Base-by-base conservation (phyloP, 2,329 filamentous ascomycete genomes). In the Xylariomycetidae sp. region DNA sequence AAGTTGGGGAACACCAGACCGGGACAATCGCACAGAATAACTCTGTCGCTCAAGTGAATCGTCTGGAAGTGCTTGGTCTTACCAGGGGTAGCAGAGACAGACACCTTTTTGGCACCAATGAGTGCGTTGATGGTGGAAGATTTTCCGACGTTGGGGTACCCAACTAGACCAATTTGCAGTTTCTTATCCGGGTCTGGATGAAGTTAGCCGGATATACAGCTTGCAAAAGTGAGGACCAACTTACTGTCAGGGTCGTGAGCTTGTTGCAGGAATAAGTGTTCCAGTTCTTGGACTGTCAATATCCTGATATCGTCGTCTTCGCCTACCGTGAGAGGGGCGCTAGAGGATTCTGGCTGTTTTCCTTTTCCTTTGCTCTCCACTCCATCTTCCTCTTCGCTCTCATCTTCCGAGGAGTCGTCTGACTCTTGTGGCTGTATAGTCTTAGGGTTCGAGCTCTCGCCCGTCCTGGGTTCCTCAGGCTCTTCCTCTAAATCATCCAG, bases 21-120 rank as follows among this genome's bases (percentile, higher is more conserved):
- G 8, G 92, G 92, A 56, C 92, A 98, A 79, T 98, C 92, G 62
- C 92, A 96, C 6, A 98, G 76, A 29, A 96, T 75, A 42, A 98
- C 87, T 38, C 80, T 78, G 1, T 92, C 84, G 38, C 85, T 92
- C 19, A 98, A 76, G 57, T 95, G 89, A 38, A 98, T 92, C 1
- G 92, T 98, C 61, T 98, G 92, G 67, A 98, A 98, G 54, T 98
- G 92, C 68, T 98, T 98, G 10, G 92, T 98, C 67, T 98, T 98
- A 58, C 92, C 92, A 4, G 92, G 92, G 1, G 92, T 98, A 10
- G 90, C 83, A 12, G 92, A 98, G 24, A 98, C 93, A 0, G 90
- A 96, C 5, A 98, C 92, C 65, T 96, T 98, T 68, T 96, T 98
- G 35, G 92, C 82, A 31, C 93, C 93, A 38, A 96, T 89, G n/a